Conservation (phyloP, 2,329 filamentous ascomycete genomes). For the Albifimbria verrucaria region DNA sequence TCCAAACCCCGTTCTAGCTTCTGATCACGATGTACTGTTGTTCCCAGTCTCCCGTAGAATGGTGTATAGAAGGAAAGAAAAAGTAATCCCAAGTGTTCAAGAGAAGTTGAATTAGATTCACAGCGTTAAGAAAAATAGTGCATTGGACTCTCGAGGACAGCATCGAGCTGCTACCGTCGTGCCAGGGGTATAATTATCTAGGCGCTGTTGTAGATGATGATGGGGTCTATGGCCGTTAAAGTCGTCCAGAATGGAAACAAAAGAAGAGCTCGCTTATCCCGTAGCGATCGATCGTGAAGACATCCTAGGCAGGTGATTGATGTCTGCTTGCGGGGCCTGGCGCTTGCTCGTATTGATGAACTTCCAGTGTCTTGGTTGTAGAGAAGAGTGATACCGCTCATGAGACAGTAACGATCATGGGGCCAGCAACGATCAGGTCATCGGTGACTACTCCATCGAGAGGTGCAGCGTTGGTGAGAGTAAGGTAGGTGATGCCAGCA, state of each 20-base stretch:
- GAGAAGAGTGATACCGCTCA: conserved; percentile 12
- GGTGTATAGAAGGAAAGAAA: neutral
- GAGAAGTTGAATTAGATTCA: neutral
- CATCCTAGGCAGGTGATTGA: neutral
- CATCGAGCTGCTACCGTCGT: neutral
- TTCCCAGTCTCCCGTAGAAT: neutral
- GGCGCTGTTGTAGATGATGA: neutral
- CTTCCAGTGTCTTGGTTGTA: neutral
- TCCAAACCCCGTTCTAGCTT: neutral
- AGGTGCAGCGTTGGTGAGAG: conserved; percentile 55
- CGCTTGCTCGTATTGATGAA: neutral
- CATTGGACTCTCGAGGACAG: neutral
- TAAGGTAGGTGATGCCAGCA: conserved; percentile 64
- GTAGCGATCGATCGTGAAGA: neutral
- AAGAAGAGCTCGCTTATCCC: neutral
- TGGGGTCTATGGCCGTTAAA: neutral
- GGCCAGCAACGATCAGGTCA: conserved; percentile 63
- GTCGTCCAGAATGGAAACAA: neutral
- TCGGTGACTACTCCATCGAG: conserved; percentile 52
- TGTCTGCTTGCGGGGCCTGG: neutral
- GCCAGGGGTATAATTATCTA: neutral
- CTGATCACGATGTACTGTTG: neutral
- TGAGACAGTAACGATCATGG: conserved; percentile 54
- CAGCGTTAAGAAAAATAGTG: neutral
- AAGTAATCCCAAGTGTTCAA: neutral